Percentiles rank a stretch among this genome's conserved stretches.
Conservation (phyloP, 2,329 filamentous ascomycete genomes). For the Aspergillus ustus region DNA sequence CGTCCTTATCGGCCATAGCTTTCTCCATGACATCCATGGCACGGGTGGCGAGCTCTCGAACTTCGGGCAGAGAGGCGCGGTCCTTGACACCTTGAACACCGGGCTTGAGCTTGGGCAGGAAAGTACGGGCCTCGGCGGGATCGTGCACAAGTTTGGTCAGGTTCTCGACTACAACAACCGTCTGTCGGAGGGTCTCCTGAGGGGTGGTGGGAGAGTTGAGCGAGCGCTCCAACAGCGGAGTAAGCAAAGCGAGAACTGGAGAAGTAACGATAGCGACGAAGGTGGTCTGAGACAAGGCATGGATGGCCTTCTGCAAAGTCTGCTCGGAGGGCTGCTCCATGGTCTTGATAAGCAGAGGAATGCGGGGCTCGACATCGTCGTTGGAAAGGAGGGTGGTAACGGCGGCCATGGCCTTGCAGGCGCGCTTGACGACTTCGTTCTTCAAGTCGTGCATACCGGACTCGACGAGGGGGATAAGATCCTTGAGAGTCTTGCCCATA, state of each 20-base stretch:
- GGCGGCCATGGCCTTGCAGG: slow-evolving; percentile 88
- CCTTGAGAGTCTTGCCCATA: slow-evolving; percentile 79
- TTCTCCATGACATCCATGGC: slow-evolving; percentile 87
- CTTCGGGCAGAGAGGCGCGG: slow-evolving; percentile 89
- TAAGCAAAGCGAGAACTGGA: slow-evolving; percentile 90
- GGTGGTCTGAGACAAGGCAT: slow-evolving; percentile 95
- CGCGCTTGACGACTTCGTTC: slow-evolving; percentile 79
- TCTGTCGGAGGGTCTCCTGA: slow-evolving; percentile 94
- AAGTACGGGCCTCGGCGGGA: slow-evolving; percentile 90
- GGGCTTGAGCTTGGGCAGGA: slow-evolving; percentile 91
- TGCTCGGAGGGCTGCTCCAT: slow-evolving; percentile 93
- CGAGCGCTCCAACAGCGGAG: slow-evolving; percentile 89
- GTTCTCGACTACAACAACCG: slow-evolving; percentile 96
- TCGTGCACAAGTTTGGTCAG: slow-evolving; percentile 97
- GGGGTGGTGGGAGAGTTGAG: slow-evolving; percentile 88
- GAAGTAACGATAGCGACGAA: slow-evolving; percentile 97
- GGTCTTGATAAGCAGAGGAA: slow-evolving; percentile 88
- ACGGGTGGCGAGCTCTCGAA: slow-evolving; percentile 83
- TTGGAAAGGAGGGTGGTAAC: slow-evolving; percentile 90
- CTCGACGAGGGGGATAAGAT: slow-evolving; percentile 89
- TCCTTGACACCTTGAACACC: slow-evolving; percentile 89
- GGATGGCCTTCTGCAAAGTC: slow-evolving; percentile 92
- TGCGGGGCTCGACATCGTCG: slow-evolving; percentile 91
- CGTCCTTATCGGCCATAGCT: slow-evolving; percentile 76
- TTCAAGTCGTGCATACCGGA: slow-evolving; percentile 97